A percentile compares a stretch with the other conserved stretches of the same genome.
Conservation (phyloP, 2,329 filamentous ascomycete species). For the Tolypocladium nubicola region DNA sequence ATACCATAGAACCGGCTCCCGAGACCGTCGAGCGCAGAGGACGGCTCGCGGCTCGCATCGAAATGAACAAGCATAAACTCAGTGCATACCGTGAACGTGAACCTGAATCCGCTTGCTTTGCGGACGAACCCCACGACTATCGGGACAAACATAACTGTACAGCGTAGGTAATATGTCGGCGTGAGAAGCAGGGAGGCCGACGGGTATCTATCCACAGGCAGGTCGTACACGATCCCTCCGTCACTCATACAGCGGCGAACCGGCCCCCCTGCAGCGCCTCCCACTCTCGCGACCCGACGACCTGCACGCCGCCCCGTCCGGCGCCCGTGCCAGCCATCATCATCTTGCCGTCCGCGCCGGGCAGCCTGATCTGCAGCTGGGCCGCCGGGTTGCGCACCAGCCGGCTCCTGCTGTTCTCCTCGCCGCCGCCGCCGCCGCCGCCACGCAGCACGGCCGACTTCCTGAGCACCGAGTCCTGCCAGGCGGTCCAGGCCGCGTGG, state of each 20-base stretch:
- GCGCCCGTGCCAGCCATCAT: constrained; percentile 20
- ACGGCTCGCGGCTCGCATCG: not conserved
- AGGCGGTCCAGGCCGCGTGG: constrained; percentile 49
- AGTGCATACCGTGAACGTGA: not conserved
- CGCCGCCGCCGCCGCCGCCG: constrained; percentile 11
- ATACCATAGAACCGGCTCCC: not conserved
- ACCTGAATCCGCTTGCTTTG: not conserved
- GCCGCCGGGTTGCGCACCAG: constrained; percentile 28
- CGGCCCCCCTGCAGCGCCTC: constrained; percentile 38
- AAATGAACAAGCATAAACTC: not conserved
- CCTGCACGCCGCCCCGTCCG: constrained; percentile 31
- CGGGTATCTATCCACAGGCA: not conserved
- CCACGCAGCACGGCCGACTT: constrained; percentile 34
- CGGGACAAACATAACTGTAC: not conserved
- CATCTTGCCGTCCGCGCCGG: constrained; percentile 33
- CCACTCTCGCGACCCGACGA: constrained; percentile 45
- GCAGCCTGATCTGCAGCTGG: constrained; percentile 39
- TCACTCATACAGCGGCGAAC: constrained; percentile 15
- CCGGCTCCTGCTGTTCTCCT: constrained; percentile 12
- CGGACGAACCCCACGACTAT: not conserved
- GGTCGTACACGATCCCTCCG: not conserved
- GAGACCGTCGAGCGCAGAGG: not conserved
- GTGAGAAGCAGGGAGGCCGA: not conserved
- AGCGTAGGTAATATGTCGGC: not conserved
- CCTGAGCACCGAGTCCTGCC: constrained; percentile 43